Percentiles rank a stretch among this genome's conserved stretches.
phyloP scores from a whole-genome alignment of 2,329 filamentous ascomycete genomes.

The Botrytis byssoidea region DNA sequence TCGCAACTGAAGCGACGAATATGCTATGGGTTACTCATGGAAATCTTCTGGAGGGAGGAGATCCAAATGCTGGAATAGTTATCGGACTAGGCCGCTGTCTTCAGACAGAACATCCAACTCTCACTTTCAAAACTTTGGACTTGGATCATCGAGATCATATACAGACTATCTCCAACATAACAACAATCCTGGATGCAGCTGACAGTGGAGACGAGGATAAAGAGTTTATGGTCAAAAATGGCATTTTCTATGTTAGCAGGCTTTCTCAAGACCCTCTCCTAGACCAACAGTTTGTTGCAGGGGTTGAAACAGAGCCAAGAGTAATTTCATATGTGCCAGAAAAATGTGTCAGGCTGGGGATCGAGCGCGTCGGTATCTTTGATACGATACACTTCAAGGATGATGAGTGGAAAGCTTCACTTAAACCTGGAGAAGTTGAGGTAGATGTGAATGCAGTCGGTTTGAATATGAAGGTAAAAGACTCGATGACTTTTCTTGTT shows the following conservation, averaged over 20 bases:
- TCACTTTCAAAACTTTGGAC: constrained; percentile 21
- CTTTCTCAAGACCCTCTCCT: constrained; percentile 20
- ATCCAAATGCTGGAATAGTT: constrained; percentile 16
- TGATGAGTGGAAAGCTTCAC: background rate
- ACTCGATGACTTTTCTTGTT: background rate
- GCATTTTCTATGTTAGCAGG: constrained; percentile 21
- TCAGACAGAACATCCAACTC: constrained; percentile 24
- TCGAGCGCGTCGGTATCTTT: constrained; percentile 19
- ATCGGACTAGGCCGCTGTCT: constrained; percentile 20
- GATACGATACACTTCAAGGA: constrained; percentile 18
- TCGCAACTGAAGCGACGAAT: background rate
- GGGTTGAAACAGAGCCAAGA: constrained; percentile 17
- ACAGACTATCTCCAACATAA: background rate
- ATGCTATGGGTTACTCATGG: constrained; percentile 23
- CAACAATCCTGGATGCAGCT: background rate
- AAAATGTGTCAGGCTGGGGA: background rate
- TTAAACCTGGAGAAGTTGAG: constrained; percentile 2
- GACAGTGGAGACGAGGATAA: background rate
- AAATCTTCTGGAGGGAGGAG: constrained; percentile 3
- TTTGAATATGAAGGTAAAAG: constrained; percentile 15
- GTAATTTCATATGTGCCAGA: background rate
- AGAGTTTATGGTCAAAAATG: constrained; percentile 11
- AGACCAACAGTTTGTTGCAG: constrained; percentile 19
- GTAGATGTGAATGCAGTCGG: constrained; percentile 13
- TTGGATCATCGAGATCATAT: constrained; percentile 11